Conservation (phyloP, 2,329 filamentous ascomycete genomes). For the Colletotrichum zoysiae region DNA sequence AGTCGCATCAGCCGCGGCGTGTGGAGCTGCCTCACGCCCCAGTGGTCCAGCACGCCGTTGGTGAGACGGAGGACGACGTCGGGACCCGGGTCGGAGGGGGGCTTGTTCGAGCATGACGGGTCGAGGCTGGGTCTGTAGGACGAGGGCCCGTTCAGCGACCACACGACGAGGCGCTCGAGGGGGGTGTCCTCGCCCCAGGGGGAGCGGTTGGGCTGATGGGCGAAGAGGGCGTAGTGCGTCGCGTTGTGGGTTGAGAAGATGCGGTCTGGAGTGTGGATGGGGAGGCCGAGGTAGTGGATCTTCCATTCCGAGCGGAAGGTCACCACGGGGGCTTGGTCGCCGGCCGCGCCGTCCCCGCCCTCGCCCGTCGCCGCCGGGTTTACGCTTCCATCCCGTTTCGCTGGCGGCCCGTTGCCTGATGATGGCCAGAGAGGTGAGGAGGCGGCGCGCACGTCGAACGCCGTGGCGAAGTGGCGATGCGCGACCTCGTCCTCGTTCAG, state of each 20-base stretch:
- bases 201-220: conserved; percentile 70
- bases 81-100: conserved; percentile 43
- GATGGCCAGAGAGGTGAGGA: conserved; percentile 12
- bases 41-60: conserved; percentile 64
- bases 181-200: conserved; percentile 68
- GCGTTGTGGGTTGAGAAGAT: conserved; percentile 72
- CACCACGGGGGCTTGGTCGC: conserved; percentile 47
- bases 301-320: conserved; percentile 70
- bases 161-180: conserved; percentile 69
- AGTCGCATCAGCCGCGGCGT: conserved; percentile 64
- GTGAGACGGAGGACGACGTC: conserved; percentile 60
- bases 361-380: background rate
- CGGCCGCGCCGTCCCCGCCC: background rate
- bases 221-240: conserved; percentile 72
- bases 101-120: conserved; percentile 45
- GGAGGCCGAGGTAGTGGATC: conserved; percentile 68
- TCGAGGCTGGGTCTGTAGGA: conserved; percentile 64
- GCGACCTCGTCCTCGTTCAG: conserved; percentile 64
- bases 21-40: conserved; percentile 65
- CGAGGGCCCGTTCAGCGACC: conserved; percentile 67
- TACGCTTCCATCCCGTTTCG: background rate
- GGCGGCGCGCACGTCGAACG: conserved; percentile 61
- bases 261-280: conserved; percentile 67
- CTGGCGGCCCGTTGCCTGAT: background rate
- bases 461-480: conserved; percentile 70